These are phyloP conservation scores for Phialophora expanda DNA, from an alignment of 2,329 filamentous ascomycete species.

Conservation along the genomic window DNA sequence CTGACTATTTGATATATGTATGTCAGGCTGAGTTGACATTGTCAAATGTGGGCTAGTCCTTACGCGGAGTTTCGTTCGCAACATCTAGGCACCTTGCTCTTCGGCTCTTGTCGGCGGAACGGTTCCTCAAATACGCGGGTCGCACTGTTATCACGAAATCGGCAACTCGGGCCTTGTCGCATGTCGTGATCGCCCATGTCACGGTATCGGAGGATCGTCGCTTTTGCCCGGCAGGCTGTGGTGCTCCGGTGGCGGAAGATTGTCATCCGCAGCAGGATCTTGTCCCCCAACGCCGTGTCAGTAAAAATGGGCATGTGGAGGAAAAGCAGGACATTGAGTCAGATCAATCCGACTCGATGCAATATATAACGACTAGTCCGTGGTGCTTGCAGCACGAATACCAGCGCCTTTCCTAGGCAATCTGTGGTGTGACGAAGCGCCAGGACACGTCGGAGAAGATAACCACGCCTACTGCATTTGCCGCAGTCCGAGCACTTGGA, in stretches of 20 bases:
- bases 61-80: background rate
- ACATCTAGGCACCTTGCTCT: background rate
- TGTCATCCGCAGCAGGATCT: constrained; percentile 16
- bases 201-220: constrained; percentile 7
- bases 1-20: no score
- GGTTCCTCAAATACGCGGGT: background rate
- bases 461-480: constrained; percentile 4
- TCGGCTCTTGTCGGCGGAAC: background rate
- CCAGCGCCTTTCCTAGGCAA: background rate
- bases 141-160: constrained; percentile 5
- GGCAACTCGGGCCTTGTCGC: constrained; percentile 21
- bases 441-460: background rate
- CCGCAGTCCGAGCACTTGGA: constrained; percentile 4
- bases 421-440: constrained; percentile 18
- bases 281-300: constrained; percentile 7
- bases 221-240: background rate
- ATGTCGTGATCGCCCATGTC: constrained; percentile 22
- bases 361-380: background rate
- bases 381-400: background rate
- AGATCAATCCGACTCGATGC: background rate
- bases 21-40: constrained; percentile 16
- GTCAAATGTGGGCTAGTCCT: constrained; percentile 9
- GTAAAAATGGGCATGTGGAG: background rate
- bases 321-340: background rate
- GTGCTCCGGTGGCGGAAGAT: constrained; percentile 21